Evolutionary conservation across 2,329 filamentous ascomycete species (phyloP), one percentile per base, ranked within the genome.

Genomic region (Nannizzia gypsea): DNA sequence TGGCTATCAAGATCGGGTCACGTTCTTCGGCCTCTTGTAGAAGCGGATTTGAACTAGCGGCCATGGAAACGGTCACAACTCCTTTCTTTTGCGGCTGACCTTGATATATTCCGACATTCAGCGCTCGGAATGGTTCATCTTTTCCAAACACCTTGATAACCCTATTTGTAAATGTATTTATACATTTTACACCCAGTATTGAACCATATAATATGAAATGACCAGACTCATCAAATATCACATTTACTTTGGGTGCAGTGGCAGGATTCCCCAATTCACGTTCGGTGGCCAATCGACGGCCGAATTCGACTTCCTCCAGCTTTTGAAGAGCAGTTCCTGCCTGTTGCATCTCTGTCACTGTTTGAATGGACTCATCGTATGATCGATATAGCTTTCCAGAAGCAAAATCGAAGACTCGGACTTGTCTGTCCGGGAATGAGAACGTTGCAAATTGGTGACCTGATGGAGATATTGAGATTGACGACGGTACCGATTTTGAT

Each of bases 151-250:
- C 82, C 70, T 90, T 91, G 63, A 96, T 87, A 1, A 96, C 85
- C 62, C 89, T 84, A 74, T 99, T 97, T 15, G 93, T 96, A 69
- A 91, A 86, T 0, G 89, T 96, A 75, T 99, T 99, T 72, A 99
- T 82, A 24, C 97, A 91, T 74, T 99, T 99, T 68, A 92, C 83
- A 22, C 95, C 93, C 46, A 92, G 77, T 66, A 99, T 86, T 9
- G 91, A 95, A 36, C 93, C 93, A 68, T 96, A 99, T 38, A 96
- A 78, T 64, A 99, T 84, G 72, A 99, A 99, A 71, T 99, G 85
- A 3, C 91, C 89, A 1, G 91, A 96, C 74, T 99, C 93, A 71
- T 99, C 93, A 70, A 97, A 99, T 38, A 91, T 84, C 63, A 97
- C 84, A 69, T 95, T 97, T 64, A 87, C 81, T 65, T 89, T 89